Percentiles rank a stretch among this genome's conserved stretches.
Evolutionary conservation across 495 filamentous ascomycete species (phyloP).

Genomic region (Lineolata rhizophorae): DNA sequence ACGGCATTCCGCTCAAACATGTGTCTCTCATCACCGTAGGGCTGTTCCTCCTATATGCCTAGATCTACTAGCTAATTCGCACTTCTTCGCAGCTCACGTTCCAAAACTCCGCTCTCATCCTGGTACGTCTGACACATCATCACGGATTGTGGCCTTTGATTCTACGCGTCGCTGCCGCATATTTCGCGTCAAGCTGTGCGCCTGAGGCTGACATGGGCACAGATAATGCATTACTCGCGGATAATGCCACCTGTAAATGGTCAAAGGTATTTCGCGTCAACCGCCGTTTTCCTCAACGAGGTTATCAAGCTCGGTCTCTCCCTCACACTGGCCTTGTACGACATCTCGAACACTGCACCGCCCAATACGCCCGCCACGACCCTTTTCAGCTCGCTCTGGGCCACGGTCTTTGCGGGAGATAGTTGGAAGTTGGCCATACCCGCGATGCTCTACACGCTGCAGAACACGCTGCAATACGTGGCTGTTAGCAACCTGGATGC

Average conservation of each 20-base stretch:
- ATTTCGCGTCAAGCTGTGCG: background rate
- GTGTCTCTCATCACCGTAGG: conserved; percentile 59
- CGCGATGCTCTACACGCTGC: conserved; percentile 67
- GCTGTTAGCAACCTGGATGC: conserved; percentile 80
- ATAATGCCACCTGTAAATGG: conserved; percentile 67
- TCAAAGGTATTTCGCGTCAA: conserved; percentile 79
- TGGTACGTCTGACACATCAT: conserved; percentile 24
- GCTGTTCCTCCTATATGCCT: no score
- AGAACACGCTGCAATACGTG: conserved; percentile 82
- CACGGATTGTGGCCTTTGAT: background rate
- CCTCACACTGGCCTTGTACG: conserved; percentile 68
- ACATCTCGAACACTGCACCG: conserved; percentile 49
- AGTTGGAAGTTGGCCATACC: conserved; percentile 92
- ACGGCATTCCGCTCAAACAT: conserved; percentile 56
- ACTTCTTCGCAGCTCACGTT: conserved; percentile 36
- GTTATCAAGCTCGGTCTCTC: conserved; percentile 75
- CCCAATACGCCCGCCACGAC: conserved; percentile 58
- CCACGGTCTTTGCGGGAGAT: conserved; percentile 70
- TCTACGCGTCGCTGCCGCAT: background rate
- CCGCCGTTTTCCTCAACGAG: conserved; percentile 86
- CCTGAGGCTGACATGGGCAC: background rate
- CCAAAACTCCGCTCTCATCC: conserved; percentile 59
- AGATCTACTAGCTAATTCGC: no score
- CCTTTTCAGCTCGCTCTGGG: conserved; percentile 57
- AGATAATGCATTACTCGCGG: conserved; percentile 84